Base-by-base conservation (phyloP, 2,329 filamentous ascomycete species). In the Pseudocercospora vitis region DNA sequence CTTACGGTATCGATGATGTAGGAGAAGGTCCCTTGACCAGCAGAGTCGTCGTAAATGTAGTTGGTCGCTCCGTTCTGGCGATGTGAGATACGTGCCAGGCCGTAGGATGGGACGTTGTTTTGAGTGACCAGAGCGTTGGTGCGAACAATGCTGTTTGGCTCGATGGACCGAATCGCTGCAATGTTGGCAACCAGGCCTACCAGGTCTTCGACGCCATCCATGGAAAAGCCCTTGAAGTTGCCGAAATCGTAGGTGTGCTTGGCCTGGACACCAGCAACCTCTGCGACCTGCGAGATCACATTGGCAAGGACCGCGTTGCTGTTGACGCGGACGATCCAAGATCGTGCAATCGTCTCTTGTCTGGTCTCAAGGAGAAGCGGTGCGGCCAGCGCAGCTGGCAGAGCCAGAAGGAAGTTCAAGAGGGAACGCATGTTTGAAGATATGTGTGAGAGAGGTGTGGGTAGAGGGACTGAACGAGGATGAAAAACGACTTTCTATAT, bases 1-100 rank as follows among this genome's bases (percentile, higher is more conserved):
- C 57, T 53, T 31, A 58, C 62, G 19, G 61, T 63, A 46, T 64
- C 63, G 31, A 65, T 63, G 39, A 64, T 63, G 50, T 64, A 65
- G 7, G 56, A 33, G 35, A 45, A 63, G 2, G 63, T 65, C 8
- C 55, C 63, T 3, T 18, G 7, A 1, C 73, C 73, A 33, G 72
- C 71, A 55, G 61, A 67, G 59, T 55, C 61, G 53, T 75, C 73
- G 60, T 74, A 75, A 33, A 65, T 62, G 63, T 75, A 75, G 9
- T 65, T 62, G 2, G 62, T 65, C 18, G 52, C 54, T 19, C 71
- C 70, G 5, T 54, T 58, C 46, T 53, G 62, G 7, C 61, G 54
- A 55, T 73, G 68, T 8, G 72, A 74, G 48, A 76, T 70, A 48
- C 73, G 70, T 8, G 64, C 69, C n/a, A 76, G 64, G 44, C 74